Evolutionary conservation across 176 grass and related monocot species (phyloP).

Genomic region (Hordeum marinum): DNA sequence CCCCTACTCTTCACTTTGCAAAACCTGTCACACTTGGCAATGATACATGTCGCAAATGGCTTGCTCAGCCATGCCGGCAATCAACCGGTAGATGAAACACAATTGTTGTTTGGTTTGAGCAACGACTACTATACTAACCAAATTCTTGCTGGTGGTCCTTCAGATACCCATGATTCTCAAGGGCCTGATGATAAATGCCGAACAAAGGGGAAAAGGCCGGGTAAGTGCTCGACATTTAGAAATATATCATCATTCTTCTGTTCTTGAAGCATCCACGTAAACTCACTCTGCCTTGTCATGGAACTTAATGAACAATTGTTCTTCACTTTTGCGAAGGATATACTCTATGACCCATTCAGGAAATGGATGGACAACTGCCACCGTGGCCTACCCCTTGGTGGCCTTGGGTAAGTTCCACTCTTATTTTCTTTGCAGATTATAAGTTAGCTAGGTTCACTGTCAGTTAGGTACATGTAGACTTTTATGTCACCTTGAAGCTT

Average conservation of each 20-base stretch:
- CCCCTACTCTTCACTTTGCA: background rate
- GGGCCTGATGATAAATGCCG: background rate
- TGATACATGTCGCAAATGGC: background rate
- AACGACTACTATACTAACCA: background rate
- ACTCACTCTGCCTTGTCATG: background rate
- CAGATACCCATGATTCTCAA: conserved; percentile 42
- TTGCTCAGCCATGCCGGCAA: background rate
- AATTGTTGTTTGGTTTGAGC: background rate
- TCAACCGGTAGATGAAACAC: background rate
- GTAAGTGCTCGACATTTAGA: conserved; percentile 29
- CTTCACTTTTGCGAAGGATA: conserved; percentile 29
- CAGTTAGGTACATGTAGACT: background rate
- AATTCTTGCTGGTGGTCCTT: background rate
- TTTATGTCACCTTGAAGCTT: background rate
- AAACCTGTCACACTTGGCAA: background rate
- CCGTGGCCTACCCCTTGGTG: conserved; percentile 68
- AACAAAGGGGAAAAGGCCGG: conserved; percentile 29
- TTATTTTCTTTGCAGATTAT: background rate
- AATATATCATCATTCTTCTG: background rate
- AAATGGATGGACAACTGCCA: conserved; percentile 55
- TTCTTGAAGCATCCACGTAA: background rate
- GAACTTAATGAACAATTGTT: background rate
- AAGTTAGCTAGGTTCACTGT: background rate
- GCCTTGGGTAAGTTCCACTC: conserved; percentile 51
- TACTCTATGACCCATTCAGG: conserved; percentile 38